Base-by-base conservation (phyloP, 2,329 filamentous ascomycete species). In the Phaeosphaeriaceae sp. region DNA sequence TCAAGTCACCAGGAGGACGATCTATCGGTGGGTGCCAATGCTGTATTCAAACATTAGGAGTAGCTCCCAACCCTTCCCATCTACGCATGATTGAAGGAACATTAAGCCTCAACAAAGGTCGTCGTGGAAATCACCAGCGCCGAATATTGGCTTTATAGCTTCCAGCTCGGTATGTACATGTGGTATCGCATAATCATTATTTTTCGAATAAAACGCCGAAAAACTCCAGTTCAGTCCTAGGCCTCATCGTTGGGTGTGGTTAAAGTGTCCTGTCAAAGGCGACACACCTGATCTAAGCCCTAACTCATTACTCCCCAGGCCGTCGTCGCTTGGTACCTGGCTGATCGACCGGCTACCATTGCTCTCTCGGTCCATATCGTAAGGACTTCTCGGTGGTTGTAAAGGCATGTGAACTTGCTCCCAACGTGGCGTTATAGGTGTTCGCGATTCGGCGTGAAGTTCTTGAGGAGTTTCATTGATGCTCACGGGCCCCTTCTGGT, bases 381-480 rank as follows among this genome's bases (percentile, higher is more conserved):
- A 54, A 24, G 62, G 60, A 20, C 57, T 57, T 15, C 42, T 41
- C 48, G 55, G 51, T n/a, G 60, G 25, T 21, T 40, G 50, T 11
- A 48, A n/a, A 19, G 56, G 62, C n/a, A 57, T 45, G 25, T 58
- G 47, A 7, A 73, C 69, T 20, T 74, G 69, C 51, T 63, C 53
- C 71, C 71, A 74, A 17, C 68, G 47, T 13, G 63, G 62, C 4
- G 67, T 58, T 13, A 57, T 40, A 22, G 67, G 62, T 24, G 59
- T 55, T 36, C 51, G 58, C 0, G 67, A 67, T 19, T 71, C 68
- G 2, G 61, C 67, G 44, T 61, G 63, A 17, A 75, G 36, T 42
- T 75, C 72, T 20, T 65, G 65, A 5, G 70, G 70, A 24, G 58
- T 56, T 31, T 67, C 57, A n/a, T 64, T 68, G 40, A 73, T 51